These are phyloP conservation scores for Monosporascus sp. DNA, from an alignment of 2,329 filamentous ascomycete species.

Conservation along the genomic window DNA sequence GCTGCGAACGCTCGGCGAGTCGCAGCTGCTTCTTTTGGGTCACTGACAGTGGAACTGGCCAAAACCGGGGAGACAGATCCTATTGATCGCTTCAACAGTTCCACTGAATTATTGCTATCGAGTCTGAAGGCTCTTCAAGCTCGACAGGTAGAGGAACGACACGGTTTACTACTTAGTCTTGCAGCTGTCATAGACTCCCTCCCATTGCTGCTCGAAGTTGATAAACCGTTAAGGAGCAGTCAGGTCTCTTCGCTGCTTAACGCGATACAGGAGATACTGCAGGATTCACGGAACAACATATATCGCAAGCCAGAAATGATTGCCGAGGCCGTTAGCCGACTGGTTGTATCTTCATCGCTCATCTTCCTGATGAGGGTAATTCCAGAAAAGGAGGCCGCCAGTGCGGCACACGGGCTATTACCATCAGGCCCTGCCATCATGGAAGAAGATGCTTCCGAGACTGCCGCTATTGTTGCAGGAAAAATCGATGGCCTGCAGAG, in stretches of 20 bases:
- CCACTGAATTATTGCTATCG: constrained; percentile 37
- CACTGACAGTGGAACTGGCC: constrained; percentile 42
- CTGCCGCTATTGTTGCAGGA: constrained; percentile 3
- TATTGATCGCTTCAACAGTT: constrained; percentile 24
- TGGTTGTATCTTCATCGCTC: constrained; percentile 51
- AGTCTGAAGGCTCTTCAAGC: constrained; percentile 42
- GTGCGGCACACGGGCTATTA: constrained; percentile 13
- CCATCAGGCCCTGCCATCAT: constrained; percentile 21
- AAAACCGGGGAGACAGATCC: constrained; percentile 14
- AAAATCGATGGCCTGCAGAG: constrained; percentile 11
- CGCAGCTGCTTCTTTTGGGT: constrained; percentile 66
- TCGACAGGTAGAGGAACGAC: constrained; percentile 64
- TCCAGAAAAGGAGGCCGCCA: constrained; percentile 1
- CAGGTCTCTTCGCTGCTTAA: constrained; percentile 19
- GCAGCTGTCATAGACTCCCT: constrained; percentile 51
- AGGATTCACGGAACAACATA: constrained; percentile 34
- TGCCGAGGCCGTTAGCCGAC: constrained; percentile 54
- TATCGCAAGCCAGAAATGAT: constrained; percentile 61
- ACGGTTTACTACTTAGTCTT: constrained; percentile 61
- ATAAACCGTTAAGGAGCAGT: constrained; percentile 4
- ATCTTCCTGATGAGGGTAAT: constrained; percentile 36
- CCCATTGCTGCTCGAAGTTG: constrained; percentile 25
- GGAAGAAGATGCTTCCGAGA: constrained; percentile 8
- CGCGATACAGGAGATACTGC: constrained; percentile 33
- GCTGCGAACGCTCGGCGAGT: constrained; percentile 70